Conservation (phyloP, 148 eudicot genomes). For the Simmondsia chinensis region DNA sequence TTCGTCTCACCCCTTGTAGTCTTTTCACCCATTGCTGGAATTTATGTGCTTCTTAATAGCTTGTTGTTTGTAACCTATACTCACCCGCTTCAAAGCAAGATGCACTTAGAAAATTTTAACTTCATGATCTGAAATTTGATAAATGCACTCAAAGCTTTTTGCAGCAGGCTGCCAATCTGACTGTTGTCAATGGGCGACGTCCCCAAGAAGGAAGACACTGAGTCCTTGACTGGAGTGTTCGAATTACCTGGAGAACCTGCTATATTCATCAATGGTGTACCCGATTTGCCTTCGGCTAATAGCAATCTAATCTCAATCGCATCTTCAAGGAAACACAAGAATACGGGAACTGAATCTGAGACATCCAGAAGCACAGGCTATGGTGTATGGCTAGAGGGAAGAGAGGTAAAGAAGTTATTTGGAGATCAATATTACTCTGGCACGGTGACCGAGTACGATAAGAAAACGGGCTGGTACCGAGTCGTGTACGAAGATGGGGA, state of each 20-base stretch:
- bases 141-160: no score
- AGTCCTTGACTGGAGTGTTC: slow-evolving; percentile 25
- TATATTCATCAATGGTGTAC: slow-evolving; percentile 59
- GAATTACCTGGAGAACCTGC: slow-evolving; percentile 79
- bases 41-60: no score
- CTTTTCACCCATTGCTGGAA: no score
- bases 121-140: no score
- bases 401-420: slow-evolving; percentile 57
- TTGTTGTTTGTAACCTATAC: no score
- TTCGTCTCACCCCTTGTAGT: no score
- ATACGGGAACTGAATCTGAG: slow-evolving; percentile 11
- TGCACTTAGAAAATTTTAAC: no score
- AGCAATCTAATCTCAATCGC: neutral
- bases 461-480: slow-evolving; percentile 61
- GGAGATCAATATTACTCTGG: slow-evolving; percentile 37
- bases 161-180: no score
- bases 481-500: slow-evolving; percentile 81
- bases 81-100: no score
- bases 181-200: no score
- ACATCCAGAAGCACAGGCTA: slow-evolving; percentile 21
- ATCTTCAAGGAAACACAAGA: neutral
- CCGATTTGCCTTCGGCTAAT: slow-evolving; percentile 26
- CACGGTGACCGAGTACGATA: slow-evolving; percentile 50
- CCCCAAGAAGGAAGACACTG: slow-evolving; percentile 16
- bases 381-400: slow-evolving; percentile 71